Percentiles rank a stretch among this genome's conserved stretches.
Evolutionary conservation across 768 basidiomycete genomes (phyloP).

Genomic region (Leccinum longicurvipes): DNA sequence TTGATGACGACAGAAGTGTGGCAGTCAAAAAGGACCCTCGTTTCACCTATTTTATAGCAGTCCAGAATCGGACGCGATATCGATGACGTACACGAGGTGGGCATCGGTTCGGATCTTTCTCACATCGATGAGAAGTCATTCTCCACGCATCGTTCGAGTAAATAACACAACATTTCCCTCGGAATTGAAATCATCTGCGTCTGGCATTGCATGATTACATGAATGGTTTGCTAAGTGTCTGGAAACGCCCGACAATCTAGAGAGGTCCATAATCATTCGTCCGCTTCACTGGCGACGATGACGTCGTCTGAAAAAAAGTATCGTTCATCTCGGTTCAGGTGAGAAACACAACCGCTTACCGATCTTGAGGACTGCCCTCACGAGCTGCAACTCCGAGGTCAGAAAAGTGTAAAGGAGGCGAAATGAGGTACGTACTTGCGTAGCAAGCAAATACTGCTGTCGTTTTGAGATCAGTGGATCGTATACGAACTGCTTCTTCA

Average conservation of each 20-base stretch:
- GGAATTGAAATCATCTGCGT: background rate
- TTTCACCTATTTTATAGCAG: background rate
- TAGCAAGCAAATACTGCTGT: constrained; percentile 96
- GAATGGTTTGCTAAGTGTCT: constrained; percentile 18
- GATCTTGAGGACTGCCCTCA: constrained; percentile 85
- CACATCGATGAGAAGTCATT: background rate
- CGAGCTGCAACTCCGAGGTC: constrained; percentile 48
- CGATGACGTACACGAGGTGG: background rate
- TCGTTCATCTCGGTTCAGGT: constrained; percentile 1
- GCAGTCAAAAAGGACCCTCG: background rate
- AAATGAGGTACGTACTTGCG: constrained; percentile 57
- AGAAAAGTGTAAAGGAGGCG: constrained; percentile 1
- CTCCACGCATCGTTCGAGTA: background rate
- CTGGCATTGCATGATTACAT: constrained; percentile 24
- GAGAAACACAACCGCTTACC: constrained; percentile 42
- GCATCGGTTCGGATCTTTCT: background rate
- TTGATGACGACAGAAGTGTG: background rate
- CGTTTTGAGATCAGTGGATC: constrained; percentile 97
- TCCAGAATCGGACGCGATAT: background rate
- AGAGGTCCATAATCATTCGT: constrained; percentile 45
- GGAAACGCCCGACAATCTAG: constrained; percentile 16
- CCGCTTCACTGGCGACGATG: constrained; percentile 67
- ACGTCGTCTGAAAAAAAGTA: constrained; percentile 63
- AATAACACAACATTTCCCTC: no score
- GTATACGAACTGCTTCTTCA: constrained; percentile 96